Evolutionary conservation across 2,329 filamentous ascomycete genomes (phyloP).

Genomic region (Fusarium buharicum): DNA sequence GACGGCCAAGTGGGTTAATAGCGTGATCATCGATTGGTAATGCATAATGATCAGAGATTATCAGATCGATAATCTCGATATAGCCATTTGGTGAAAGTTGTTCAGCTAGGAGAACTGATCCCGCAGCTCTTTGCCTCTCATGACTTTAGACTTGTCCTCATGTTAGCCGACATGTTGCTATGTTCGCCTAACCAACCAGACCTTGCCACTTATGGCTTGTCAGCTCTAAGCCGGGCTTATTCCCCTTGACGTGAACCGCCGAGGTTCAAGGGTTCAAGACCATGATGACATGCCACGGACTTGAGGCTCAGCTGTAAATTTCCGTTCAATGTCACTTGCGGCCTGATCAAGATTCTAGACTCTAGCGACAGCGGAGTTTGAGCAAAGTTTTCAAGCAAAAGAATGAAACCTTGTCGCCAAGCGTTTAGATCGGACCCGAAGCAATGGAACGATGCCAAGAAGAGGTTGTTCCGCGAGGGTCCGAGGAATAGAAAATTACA

Average conservation of each 20-base stretch:
- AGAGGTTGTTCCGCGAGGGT: conserved; percentile 2
- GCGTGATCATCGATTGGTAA: no score
- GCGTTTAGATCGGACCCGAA: conserved; percentile 10
- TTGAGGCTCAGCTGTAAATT: background rate
- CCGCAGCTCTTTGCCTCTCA: background rate
- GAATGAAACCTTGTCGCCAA: conserved; percentile 5
- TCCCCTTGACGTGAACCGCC: background rate
- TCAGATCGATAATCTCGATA: conserved; percentile 6
- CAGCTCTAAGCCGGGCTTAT: background rate
- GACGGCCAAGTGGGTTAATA: conserved; percentile 7
- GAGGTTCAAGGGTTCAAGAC: background rate
- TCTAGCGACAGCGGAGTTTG: conserved; percentile 9
- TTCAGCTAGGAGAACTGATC: no score
- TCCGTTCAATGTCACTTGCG: background rate
- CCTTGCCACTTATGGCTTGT: background rate
- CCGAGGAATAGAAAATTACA: background rate
- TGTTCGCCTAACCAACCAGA: conserved; percentile 3
- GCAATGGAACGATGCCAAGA: conserved; percentile 10
- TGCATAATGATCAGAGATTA: background rate
- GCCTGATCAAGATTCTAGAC: conserved; percentile 16
- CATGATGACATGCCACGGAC: background rate
- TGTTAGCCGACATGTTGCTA: background rate
- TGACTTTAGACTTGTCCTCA: background rate
- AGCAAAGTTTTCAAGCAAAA: no score
- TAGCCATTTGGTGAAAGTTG: background rate